These are phyloP conservation scores for Epichloe baconii DNA, from an alignment of 2,329 filamentous ascomycete species.

Conservation along the genomic window DNA sequence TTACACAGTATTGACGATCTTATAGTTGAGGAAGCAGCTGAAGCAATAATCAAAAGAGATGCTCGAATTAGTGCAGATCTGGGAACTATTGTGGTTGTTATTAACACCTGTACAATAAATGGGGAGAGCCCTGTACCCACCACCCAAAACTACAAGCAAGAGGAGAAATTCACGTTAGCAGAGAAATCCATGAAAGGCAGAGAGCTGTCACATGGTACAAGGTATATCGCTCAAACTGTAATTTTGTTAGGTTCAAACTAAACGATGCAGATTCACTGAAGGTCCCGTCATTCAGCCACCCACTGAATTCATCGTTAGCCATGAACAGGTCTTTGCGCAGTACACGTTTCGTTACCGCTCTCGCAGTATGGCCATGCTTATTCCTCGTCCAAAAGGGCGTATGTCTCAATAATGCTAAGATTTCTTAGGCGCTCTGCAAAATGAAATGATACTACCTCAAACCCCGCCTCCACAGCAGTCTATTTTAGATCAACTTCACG, in stretches of 20 bases:
- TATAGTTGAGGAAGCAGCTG: constrained; percentile 6
- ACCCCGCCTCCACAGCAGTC: constrained; percentile 1
- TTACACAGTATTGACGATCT: not conserved
- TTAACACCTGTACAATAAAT: not conserved
- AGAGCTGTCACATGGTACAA: constrained; percentile 12
- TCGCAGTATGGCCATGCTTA: constrained; percentile 5
- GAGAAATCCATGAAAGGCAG: constrained; percentile 17
- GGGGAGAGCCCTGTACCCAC: fast-evolving
- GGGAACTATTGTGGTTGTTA: constrained; percentile 9
- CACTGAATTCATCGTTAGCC: fast-evolving
- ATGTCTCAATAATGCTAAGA: not conserved
- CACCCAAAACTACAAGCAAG: no score
- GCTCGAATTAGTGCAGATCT: constrained; percentile 2
- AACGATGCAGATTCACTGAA: not conserved
- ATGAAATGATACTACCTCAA: constrained; percentile 12
- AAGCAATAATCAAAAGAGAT: not conserved
- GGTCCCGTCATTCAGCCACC: not conserved
- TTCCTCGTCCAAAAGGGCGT: not conserved
- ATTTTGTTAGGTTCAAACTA: not conserved
- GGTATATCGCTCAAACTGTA: constrained; percentile 5
- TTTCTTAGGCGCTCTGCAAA: constrained; percentile 10
- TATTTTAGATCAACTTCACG: constrained; percentile 2
- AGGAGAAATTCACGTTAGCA: not conserved
- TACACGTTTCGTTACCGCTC: constrained; percentile 14
- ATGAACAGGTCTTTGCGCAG: not conserved